Base-by-base conservation (phyloP, 2,329 filamentous ascomycete genomes). In the Nemania diffusa region DNA sequence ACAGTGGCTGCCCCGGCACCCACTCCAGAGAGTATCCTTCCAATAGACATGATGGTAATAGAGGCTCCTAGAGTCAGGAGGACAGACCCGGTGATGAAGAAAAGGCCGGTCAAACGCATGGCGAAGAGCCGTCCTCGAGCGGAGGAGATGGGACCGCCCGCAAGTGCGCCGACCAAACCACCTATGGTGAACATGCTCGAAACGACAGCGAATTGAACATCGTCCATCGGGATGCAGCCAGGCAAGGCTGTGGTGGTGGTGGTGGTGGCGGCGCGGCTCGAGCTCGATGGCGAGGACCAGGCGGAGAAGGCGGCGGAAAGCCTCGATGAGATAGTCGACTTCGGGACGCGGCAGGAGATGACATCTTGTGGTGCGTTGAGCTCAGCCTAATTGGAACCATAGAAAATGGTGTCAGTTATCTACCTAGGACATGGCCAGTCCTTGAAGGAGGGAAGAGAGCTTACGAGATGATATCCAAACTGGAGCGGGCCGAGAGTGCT, bases 311-410 rank as follows among this genome's bases (percentile, higher is more conserved):
- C 71, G 57, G 74, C 70, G 40, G 75, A 70, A 57, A 77, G 57
- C 53, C 73, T 73, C 44, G 79, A 76, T 8, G 76, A 77, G 69
- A 87, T 84, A 46, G 83, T 63, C 17, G 60, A 82, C 72, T 87
- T 85, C 71, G 88, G 89, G 73, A 70, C 65, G 9, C 88, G 89
- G 82, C 96, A 98, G 64, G 92, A 97, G 74, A 99, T 91, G 75
- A 97, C 93, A 84, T 94, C 91, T 85, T 97, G 91, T 8, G 96
- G 96, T 8, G 95, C 93, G 79, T 99, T 99, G 70, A 99, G 88
- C 79, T 98, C 96, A 73, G 94, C 92, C 94, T 95, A 75, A 27
- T 24, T 17, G 46, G 51, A 57, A 34, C 69, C 13, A 56, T 24
- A 34, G 27, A 13, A 5, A 46, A 40, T 5, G 7, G 17, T n/a